These are phyloP conservation scores for Tubosaeta sp. DNA, from an alignment of 768 basidiomycete species.

Conservation along the genomic window DNA sequence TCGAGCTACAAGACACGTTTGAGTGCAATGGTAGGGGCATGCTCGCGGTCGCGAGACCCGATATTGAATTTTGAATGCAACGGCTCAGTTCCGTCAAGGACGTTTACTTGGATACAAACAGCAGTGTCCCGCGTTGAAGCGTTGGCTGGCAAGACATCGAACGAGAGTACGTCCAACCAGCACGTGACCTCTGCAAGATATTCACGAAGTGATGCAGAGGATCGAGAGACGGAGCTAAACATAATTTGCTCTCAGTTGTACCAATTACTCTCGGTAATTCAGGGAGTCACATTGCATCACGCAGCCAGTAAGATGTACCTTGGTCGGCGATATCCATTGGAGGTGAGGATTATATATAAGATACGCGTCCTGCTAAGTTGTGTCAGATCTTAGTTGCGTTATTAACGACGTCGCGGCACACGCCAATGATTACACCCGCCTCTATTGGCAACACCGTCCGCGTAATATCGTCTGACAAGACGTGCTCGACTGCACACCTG, in stretches of 20 bases:
- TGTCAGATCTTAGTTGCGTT: constrained; percentile 69
- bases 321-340: constrained; percentile 61
- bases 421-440: constrained; percentile 32
- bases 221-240: constrained; percentile 45
- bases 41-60: neutral
- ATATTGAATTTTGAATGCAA: constrained; percentile 13
- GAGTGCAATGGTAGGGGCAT: constrained; percentile 70
- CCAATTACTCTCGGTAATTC: constrained; percentile 63
- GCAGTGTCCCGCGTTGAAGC: constrained; percentile 49
- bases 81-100: constrained; percentile 58
- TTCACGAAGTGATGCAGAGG: constrained; percentile 27
- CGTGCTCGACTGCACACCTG: constrained; percentile 38
- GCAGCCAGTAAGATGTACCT: constrained; percentile 62
- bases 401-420: constrained; percentile 64
- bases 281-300: constrained; percentile 74
- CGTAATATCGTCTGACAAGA: constrained; percentile 19
- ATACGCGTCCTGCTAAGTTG: constrained; percentile 5
- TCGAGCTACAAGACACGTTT: constrained; percentile 71
- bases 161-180: constrained; percentile 36
- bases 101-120: constrained; percentile 58
- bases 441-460: constrained; percentile 1
- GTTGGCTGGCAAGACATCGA: constrained; percentile 41
- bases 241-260: constrained; percentile 49
- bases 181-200: neutral
- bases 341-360: constrained; percentile 40